Evolutionary conservation across 1,284 basidiomycete species (phyloP).

Genomic region (Rhodofomes roseus): DNA sequence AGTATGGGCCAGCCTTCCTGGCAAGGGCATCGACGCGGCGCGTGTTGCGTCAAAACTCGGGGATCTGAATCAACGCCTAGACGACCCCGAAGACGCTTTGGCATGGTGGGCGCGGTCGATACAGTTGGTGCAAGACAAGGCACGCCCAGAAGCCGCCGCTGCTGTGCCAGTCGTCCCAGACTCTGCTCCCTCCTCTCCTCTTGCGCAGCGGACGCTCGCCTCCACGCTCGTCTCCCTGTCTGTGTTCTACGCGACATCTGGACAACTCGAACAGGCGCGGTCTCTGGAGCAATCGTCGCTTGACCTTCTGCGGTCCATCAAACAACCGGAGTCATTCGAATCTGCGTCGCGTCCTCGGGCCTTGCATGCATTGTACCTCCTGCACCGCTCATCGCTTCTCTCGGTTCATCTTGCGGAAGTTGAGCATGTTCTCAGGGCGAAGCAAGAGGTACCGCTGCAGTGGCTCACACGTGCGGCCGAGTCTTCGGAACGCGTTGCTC

Average conservation of each 20-base stretch:
- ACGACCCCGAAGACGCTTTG: conserved; percentile 49
- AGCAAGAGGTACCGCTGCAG: conserved; percentile 46
- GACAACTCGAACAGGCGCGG: conserved; percentile 65
- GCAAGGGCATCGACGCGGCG: conserved; percentile 42
- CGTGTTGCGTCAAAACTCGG: conserved; percentile 64
- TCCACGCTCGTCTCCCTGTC: conserved; percentile 70
- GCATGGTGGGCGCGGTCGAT: conserved; percentile 67
- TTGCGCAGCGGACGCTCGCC: conserved; percentile 65
- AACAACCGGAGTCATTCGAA: conserved; percentile 41
- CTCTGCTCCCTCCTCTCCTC: conserved; percentile 50
- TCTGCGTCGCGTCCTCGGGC: conserved; percentile 50
- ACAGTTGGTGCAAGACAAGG: conserved; percentile 35
- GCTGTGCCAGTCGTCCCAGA: conserved; percentile 34
- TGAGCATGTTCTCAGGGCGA: conserved; percentile 50
- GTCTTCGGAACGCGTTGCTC: conserved; percentile 64
- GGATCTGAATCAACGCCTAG: conserved; percentile 54
- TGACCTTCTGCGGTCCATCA: conserved; percentile 62
- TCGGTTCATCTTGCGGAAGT: conserved; percentile 78
- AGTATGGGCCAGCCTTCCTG: conserved; percentile 48
- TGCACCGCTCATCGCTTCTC: conserved; percentile 71
- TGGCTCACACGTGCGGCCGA: conserved; percentile 58
- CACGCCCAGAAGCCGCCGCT: conserved; percentile 1
- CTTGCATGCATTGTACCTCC: conserved; percentile 64
- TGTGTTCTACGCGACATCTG: conserved; percentile 63
- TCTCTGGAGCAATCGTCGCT: conserved; percentile 65